These are phyloP conservation scores for Chlorella sp. DNA, from an alignment of 139 green algal species.

Conservation along the genomic window DNA sequence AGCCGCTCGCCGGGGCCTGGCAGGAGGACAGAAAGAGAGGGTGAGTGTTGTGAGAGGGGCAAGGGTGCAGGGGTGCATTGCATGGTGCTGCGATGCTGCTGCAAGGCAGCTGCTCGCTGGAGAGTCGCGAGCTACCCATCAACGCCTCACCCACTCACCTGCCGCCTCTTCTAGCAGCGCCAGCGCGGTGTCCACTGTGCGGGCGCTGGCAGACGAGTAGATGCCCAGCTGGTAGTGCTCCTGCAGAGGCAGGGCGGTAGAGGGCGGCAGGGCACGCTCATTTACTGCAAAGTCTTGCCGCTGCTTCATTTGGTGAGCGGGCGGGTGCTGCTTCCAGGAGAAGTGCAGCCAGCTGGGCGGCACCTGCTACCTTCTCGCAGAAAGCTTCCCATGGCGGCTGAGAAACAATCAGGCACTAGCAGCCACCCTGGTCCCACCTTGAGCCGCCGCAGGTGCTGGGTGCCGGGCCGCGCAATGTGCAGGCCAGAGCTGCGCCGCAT, in stretches of 20 bases:
- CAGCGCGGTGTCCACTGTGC: conserved; percentile 48
- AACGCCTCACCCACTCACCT: neutral
- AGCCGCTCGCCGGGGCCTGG: conserved; percentile 25
- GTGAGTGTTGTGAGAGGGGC: neutral
- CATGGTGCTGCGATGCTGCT: too few species aligned
- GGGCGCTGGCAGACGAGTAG: conserved; percentile 48
- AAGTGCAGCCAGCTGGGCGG: too few species aligned
- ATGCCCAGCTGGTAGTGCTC: conserved; percentile 59
- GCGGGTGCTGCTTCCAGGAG: too few species aligned
- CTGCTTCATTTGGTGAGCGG: too few species aligned
- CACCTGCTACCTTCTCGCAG: too few species aligned
- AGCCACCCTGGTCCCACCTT: too few species aligned
- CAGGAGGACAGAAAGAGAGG: neutral
- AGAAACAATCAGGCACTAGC: too few species aligned
- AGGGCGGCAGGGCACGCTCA: too few species aligned
- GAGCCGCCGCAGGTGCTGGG: conserved; percentile 58
- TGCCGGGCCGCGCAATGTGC: conserved; percentile 56
- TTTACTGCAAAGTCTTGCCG: too few species aligned
- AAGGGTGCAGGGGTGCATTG: neutral
- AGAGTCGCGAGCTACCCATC: too few species aligned
- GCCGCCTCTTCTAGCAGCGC: conserved; percentile 47
- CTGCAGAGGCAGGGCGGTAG: conserved; percentile 10
- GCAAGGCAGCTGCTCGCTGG: neutral
- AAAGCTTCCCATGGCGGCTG: too few species aligned
- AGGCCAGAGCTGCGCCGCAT: conserved; percentile 28